phyloP scores from a whole-genome alignment of 2,329 filamentous ascomycete genomes.

The Scopulariopsis brevicaulis region DNA sequence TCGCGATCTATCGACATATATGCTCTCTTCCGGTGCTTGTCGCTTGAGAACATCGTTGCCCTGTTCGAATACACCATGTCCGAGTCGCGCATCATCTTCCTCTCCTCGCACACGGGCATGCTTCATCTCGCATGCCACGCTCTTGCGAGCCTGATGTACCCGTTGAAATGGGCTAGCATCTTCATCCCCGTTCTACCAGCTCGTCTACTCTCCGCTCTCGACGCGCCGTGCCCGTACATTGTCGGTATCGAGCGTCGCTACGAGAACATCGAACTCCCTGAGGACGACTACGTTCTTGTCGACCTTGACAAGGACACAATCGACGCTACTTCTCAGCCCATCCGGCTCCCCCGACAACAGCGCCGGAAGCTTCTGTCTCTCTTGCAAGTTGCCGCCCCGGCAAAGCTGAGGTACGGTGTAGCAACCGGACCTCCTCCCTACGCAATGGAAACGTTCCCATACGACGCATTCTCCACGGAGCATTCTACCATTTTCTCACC shows the following conservation, averaged over 20 bases:
- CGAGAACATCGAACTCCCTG: constrained; percentile 72
- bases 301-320: constrained; percentile 88
- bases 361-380: constrained; percentile 81
- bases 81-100: constrained; percentile 89
- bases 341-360: constrained; percentile 73
- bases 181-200: constrained; percentile 88
- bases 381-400: constrained; percentile 80
- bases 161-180: constrained; percentile 84
- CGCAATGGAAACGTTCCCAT: constrained; percentile 84
- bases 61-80: constrained; percentile 88
- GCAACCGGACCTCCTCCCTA: constrained; percentile 83
- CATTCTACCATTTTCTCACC: constrained; percentile 70
- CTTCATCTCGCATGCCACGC: constrained; percentile 85
- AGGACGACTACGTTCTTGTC: constrained; percentile 91
- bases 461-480: constrained; percentile 82
- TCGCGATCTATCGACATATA: constrained; percentile 88
- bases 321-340: constrained; percentile 70
- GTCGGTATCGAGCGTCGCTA: constrained; percentile 92
- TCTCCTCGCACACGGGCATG: constrained; percentile 95
- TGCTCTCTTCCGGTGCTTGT: constrained; percentile 80
- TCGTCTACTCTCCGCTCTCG: constrained; percentile 76
- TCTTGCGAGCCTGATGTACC: constrained; percentile 77
- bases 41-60: constrained; percentile 82
- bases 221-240: constrained; percentile 94
- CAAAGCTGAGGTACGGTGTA: constrained; percentile 79